phyloP scores from a whole-genome alignment of 176 grass and related monocot species.

The Phoenix roebelenii region DNA sequence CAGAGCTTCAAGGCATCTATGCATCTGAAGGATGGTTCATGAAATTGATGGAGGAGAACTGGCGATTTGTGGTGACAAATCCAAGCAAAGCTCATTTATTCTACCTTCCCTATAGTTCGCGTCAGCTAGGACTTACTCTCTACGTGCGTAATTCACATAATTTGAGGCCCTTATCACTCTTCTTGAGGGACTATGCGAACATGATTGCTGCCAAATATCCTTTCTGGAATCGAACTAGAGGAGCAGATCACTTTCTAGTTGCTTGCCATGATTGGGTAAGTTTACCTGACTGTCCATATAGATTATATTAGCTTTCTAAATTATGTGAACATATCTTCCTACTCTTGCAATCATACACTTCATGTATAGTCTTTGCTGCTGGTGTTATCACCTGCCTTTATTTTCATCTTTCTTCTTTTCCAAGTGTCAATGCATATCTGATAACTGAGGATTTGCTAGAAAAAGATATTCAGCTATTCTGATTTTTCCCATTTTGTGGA shows the following conservation, averaged over 20 bases:
- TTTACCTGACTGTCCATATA: neutral
- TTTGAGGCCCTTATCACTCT: constrained; percentile 8
- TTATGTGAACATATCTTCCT: too few relatives aligned
- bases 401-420: too few relatives aligned
- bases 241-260: constrained; percentile 10
- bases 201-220: neutral
- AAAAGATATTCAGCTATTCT: too few relatives aligned
- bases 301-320: too few relatives aligned
- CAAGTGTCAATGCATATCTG: too few relatives aligned
- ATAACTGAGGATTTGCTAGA: too few relatives aligned
- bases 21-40: constrained; percentile 22
- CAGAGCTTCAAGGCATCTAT: constrained; percentile 14
- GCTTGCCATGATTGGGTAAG: constrained; percentile 19
- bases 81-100: constrained; percentile 16
- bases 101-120: constrained; percentile 11
- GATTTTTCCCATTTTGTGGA: too few relatives aligned
- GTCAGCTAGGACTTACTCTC: neutral
- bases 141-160: constrained; percentile 9
- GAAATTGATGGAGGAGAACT: constrained; percentile 15
- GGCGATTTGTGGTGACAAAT: neutral
- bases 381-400: too few relatives aligned
- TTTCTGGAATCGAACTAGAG: constrained; percentile 8
- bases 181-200: constrained; percentile 10
- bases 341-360: neutral
- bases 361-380: neutral